phyloP scores from a whole-genome alignment of 2,329 filamentous ascomycete genomes.

The Ophiostoma perfectum region DNA sequence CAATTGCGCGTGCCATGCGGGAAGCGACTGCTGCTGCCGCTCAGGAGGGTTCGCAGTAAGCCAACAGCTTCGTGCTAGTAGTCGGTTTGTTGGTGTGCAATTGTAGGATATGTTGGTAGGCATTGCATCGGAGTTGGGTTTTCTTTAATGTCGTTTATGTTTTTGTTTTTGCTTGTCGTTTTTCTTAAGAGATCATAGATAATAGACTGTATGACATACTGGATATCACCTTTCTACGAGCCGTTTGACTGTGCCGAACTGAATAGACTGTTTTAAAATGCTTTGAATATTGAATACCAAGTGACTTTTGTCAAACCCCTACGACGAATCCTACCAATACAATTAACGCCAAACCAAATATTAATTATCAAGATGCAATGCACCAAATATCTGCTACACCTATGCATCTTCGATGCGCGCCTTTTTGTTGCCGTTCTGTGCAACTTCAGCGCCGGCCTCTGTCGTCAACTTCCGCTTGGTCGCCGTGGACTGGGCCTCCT shows the following conservation, averaged over 20 bases:
- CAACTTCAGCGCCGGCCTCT: slow-evolving; percentile 28
- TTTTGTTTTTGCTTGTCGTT: background rate
- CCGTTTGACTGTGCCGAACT: background rate
- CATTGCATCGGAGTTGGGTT: background rate
- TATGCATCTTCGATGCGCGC: slow-evolving; percentile 14
- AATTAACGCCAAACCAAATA: background rate
- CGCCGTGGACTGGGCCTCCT: slow-evolving; percentile 2
- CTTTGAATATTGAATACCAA: background rate
- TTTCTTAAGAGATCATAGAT: background rate
- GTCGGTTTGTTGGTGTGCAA: slow-evolving; percentile 7
- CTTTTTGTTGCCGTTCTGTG: slow-evolving; percentile 18
- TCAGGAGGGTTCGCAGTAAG: slow-evolving; percentile 15
- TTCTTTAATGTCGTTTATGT: background rate
- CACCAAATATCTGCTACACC: background rate
- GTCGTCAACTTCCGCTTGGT: slow-evolving; percentile 27
- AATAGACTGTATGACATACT: background rate
- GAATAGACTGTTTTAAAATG: background rate
- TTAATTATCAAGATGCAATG: background rate
- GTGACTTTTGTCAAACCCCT: background rate
- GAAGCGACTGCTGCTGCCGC: slow-evolving; percentile 63
- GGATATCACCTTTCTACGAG: no score
- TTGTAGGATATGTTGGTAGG: slow-evolving; percentile 14
- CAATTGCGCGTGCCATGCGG: slow-evolving; percentile 61
- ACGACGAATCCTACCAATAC: background rate
- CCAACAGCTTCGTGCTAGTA: background rate